Evolutionary conservation across 805 yeast genomes (phyloP), one percentile per base, ranked within the genome.

Genomic region (Blastobotrys americana): DNA sequence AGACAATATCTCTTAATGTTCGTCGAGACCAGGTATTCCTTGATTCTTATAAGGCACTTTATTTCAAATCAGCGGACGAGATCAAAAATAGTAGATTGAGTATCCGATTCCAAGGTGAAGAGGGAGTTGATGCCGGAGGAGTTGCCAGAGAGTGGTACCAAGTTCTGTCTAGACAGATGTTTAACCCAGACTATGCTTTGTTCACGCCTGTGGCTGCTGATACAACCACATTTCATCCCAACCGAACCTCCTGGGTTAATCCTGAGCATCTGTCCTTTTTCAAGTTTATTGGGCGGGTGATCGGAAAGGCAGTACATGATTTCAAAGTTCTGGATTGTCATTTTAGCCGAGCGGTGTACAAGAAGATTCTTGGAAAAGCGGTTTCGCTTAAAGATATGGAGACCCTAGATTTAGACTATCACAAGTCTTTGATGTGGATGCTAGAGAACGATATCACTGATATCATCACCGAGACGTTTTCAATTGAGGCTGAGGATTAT

Each of bases 91-190:
- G 89, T 2, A 82, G 80, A 52, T 67, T 93, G 53, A 89, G 83
- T 41, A 78, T 93, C 35, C 74, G 74, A n/a, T 93, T 93, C 68
- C 80, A 80, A 50, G 96, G 95, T 1, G 99, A 93, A 63, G 83
- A 83, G 44, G 99, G 97, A 54, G 85, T 93, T 40, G 99, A 93
- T 70, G 98, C 96, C 2, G 99, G 99, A 54, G 99, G 99, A 34
- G 81, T 93, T 13, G 85, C 97, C 0, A 73, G 99, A 57, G 99
- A 93, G 62, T 93, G 98, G 98, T 89, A 82, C 58, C 97, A 89
- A 60, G 95, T 89, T 3, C 65, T 93, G 39, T 80, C 96, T 0
- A 73, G 96, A 50, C 97, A 90, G 61, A 89, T 93, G 86, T 87
- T 93, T 67, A 88, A 90, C 60, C 94, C 97, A 0, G 95, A 87